These are phyloP conservation scores for Mycena vitilis DNA, from an alignment of 768 basidiomycete species.

Conservation along the genomic window DNA sequence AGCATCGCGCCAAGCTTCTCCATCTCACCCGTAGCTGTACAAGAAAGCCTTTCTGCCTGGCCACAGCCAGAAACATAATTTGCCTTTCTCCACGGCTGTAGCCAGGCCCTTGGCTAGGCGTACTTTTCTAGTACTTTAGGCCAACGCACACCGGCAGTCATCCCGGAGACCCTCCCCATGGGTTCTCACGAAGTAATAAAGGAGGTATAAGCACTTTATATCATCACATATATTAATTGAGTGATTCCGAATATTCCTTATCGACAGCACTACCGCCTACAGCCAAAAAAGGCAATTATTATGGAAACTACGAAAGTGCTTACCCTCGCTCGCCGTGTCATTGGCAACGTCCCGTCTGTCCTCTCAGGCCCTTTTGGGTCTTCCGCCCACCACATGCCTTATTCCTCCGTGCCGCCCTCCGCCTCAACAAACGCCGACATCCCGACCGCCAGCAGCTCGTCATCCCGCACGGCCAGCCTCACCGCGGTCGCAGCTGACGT, in stretches of 20 bases:
- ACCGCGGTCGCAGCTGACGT: neutral
- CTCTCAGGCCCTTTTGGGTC: neutral
- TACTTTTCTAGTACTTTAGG: too few relatives aligned
- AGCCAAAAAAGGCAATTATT: neutral
- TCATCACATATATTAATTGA: too few relatives aligned
- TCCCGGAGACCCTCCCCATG: too few relatives aligned
- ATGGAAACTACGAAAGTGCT: neutral
- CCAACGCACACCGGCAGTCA: too few relatives aligned
- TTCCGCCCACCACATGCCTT: too few relatives aligned
- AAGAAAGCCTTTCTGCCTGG: neutral
- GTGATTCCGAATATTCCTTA: too few relatives aligned
- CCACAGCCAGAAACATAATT: neutral
- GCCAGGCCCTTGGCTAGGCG: too few relatives aligned
- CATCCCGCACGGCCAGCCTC: neutral
- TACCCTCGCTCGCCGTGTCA: too few relatives aligned
- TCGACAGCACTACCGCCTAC: neutral
- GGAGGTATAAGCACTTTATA: too few relatives aligned
- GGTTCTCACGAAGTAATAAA: neutral
- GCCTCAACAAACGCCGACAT: neutral
- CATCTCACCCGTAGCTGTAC: constrained; percentile 2
- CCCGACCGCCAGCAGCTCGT: neutral
- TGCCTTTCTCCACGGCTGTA: too few relatives aligned
- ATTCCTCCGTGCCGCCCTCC: too few relatives aligned
- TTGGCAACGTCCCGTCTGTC: neutral
- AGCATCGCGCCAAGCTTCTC: too few relatives aligned